Evolutionary conservation across 1,139 yeast genomes (phyloP).

Genomic region (Saccharomyces hybrid): DNA sequence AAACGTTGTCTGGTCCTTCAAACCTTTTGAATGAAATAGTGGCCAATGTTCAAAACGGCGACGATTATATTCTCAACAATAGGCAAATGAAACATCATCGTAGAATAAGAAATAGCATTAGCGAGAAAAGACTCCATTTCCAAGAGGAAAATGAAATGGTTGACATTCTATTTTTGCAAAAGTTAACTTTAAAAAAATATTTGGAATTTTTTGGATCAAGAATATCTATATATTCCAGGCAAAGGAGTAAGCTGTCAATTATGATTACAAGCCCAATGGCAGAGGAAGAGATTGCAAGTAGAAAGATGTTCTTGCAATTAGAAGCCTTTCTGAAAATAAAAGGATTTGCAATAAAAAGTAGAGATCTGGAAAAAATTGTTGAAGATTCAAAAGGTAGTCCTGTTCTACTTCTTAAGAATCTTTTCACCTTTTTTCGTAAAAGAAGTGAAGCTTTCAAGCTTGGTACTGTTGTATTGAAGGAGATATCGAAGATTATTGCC

Average conservation of each 20-base stretch:
- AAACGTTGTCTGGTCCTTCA: constrained; percentile 32
- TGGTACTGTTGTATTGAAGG: constrained; percentile 31
- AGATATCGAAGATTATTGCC: constrained; percentile 22
- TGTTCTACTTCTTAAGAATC: constrained; percentile 32
- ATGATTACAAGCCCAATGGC: constrained; percentile 35
- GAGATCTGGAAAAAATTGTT: constrained; percentile 34
- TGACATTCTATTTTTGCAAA: constrained; percentile 27
- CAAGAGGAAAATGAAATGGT: constrained; percentile 34
- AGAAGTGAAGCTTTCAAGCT: constrained; percentile 36
- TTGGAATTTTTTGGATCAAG: constrained; percentile 30
- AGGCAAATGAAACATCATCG: constrained; percentile 38
- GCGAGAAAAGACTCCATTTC: constrained; percentile 37
- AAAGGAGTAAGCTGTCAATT: constrained; percentile 37
- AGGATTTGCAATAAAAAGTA: constrained; percentile 38
- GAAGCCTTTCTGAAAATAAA: constrained; percentile 38
- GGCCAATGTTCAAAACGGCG: constrained; percentile 34
- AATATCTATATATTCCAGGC: constrained; percentile 36
- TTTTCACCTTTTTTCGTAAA: constrained; percentile 35
- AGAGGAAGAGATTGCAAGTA: constrained; percentile 31
- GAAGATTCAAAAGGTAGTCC: constrained; percentile 34
- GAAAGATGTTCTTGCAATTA: constrained; percentile 35
- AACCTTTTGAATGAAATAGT: constrained; percentile 34
- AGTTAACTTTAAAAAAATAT: constrained; percentile 32
- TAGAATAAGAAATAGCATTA: constrained; percentile 43
- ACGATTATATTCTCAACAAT: constrained; percentile 20